A percentile compares a stretch with the other conserved stretches of the same genome.
Conservation (phyloP, 1,139 yeast genomes). For the Taiozyma sp. region DNA sequence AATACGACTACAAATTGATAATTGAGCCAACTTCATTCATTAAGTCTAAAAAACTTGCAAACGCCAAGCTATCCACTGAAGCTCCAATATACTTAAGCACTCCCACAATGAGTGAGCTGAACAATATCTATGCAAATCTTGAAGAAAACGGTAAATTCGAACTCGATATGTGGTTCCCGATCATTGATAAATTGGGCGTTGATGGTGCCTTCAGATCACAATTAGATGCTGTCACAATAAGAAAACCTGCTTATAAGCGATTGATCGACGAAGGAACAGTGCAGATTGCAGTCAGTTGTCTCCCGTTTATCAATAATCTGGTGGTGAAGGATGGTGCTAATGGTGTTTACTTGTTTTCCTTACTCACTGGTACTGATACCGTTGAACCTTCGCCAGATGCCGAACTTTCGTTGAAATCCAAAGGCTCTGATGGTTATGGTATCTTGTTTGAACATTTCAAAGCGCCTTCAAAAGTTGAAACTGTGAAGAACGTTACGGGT, state of each 20-base stretch:
- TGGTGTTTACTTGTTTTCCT: conserved; percentile 51
- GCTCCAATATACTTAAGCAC: conserved; percentile 13
- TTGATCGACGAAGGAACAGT: conserved; percentile 45
- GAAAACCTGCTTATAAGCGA: conserved; percentile 24
- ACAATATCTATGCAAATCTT: conserved; percentile 48
- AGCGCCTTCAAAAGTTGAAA: conserved; percentile 34
- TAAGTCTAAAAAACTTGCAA: conserved; percentile 38
- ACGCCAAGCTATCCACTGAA: conserved; percentile 3
- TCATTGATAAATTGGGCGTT: conserved; percentile 57
- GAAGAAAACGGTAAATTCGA: conserved; percentile 49
- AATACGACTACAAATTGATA: conserved; percentile 33
- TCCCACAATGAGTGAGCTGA: conserved; percentile 66
- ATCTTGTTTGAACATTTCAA: conserved; percentile 62
- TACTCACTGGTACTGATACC: conserved; percentile 11
- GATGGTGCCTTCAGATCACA: conserved; percentile 30
- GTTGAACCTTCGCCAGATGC: conserved; percentile 1
- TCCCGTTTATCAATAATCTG: conserved; percentile 71
- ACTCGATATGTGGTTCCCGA: conserved; percentile 68
- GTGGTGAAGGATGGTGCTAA: conserved; percentile 62
- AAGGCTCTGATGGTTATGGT: conserved; percentile 33
- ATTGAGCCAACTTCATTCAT: conserved; percentile 77
- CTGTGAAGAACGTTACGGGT: conserved; percentile 57
- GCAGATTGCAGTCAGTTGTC: conserved; percentile 64
- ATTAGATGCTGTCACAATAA: conserved; percentile 10
- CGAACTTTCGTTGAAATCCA: conserved; percentile 8